A percentile compares a stretch with the other conserved stretches of the same genome.
Evolutionary conservation across 2,329 filamentous ascomycete species (phyloP).

Genomic region (Microcera coccophila): DNA sequence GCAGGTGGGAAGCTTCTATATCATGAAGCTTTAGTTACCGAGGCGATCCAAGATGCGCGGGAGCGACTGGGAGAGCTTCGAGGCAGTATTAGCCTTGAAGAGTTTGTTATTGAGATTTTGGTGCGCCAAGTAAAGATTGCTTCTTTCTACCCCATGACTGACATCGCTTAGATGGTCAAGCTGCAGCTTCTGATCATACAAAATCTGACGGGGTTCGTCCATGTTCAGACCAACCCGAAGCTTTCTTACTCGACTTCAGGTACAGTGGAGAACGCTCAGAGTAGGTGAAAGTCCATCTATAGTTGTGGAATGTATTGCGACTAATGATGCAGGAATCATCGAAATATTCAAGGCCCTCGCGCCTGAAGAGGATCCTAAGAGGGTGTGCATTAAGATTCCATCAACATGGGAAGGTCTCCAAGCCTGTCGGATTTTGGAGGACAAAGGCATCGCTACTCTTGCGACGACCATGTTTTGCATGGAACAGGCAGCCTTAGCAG

Average conservation of each 20-base stretch:
- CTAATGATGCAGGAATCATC: conserved; percentile 41
- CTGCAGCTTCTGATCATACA: conserved; percentile 50
- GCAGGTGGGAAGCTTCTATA: conserved; percentile 18
- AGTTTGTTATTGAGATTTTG: conserved; percentile 55
- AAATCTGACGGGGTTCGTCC: conserved; percentile 48
- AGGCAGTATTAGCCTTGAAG: conserved; percentile 30
- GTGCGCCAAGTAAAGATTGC: conserved; percentile 29
- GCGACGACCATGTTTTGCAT: conserved; percentile 62
- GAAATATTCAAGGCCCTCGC: conserved; percentile 21
- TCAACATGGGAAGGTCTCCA: conserved; percentile 61
- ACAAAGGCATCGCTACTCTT: conserved; percentile 52
- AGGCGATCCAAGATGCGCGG: conserved; percentile 24
- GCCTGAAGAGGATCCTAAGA: conserved; percentile 37
- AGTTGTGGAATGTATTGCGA: background rate
- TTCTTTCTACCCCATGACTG: background rate
- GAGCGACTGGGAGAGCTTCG: conserved; percentile 16
- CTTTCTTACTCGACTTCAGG: conserved; percentile 48
- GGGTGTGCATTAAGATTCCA: conserved; percentile 61
- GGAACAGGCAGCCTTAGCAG: conserved; percentile 56
- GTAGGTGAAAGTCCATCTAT: conserved; percentile 32
- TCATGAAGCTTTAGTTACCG: conserved; percentile 28
- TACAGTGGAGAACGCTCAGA: conserved; percentile 48
- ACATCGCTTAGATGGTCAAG: conserved; percentile 47
- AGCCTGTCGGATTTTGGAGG: conserved; percentile 53
- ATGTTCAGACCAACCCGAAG: conserved; percentile 59